These are phyloP conservation scores for Aphanomyces stellatus DNA, from an alignment of 352 stramenopile species.

Conservation along the genomic window DNA sequence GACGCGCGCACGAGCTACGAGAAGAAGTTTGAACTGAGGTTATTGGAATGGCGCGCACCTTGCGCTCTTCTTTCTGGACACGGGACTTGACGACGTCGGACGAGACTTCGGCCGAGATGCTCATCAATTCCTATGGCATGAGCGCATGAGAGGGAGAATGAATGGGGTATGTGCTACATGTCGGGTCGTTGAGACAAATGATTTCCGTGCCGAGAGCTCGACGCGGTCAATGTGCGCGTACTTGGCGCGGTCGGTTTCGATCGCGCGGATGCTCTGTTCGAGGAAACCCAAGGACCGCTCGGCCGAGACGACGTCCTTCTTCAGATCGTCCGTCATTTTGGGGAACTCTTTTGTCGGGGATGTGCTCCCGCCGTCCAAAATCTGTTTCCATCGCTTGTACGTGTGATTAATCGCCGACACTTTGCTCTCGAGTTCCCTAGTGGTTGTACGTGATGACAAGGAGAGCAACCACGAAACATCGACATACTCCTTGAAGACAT, in stretches of 20 bases:
- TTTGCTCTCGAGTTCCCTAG: constrained; percentile 67
- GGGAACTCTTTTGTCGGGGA: constrained; percentile 43
- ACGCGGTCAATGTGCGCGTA: constrained; percentile 76
- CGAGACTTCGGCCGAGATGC: constrained; percentile 44
- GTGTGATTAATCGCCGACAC: constrained; percentile 61
- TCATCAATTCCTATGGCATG: constrained; percentile 40
- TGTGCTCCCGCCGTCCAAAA: constrained; percentile 37
- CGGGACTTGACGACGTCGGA: constrained; percentile 47
- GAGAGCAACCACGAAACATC: neutral
- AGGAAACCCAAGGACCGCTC: constrained; percentile 76
- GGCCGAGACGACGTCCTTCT: constrained; percentile 35
- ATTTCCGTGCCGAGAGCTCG: constrained; percentile 56
- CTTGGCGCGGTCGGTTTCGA: constrained; percentile 67
- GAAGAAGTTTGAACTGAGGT: constrained; percentile 13
- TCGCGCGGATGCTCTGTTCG: constrained; percentile 75
- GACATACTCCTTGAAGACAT: constrained; percentile 77
- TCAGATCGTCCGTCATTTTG: constrained; percentile 50
- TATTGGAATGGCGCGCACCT: constrained; percentile 41
- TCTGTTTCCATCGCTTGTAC: constrained; percentile 54
- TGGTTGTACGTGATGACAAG: neutral
- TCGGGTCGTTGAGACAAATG: constrained; percentile 49
- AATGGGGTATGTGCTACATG: constrained; percentile 22
- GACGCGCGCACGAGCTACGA: neutral
- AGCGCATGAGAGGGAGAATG: neutral
- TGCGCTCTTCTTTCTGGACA: constrained; percentile 55